These are phyloP conservation scores for Tricholoma matsutake DNA, from an alignment of 768 basidiomycete species.

Conservation along the genomic window DNA sequence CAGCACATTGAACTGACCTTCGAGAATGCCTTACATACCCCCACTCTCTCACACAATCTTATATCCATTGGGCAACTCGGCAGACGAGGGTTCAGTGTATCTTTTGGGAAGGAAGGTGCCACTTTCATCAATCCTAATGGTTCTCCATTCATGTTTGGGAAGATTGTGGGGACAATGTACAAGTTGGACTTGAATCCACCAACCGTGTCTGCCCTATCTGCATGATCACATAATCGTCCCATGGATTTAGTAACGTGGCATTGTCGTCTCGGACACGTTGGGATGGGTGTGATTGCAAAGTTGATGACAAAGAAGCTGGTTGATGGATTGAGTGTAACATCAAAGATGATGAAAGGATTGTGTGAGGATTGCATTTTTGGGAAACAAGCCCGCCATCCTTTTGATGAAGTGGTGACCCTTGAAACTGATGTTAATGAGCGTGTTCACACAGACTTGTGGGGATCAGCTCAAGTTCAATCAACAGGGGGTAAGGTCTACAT, in stretches of 20 bases:
- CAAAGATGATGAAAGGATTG: conserved; percentile 11
- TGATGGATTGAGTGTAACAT: conserved; percentile 16
- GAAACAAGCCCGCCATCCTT: conserved; percentile 20
- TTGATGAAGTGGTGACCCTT: conserved; percentile 13
- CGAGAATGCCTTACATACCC: background rate
- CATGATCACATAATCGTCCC: background rate
- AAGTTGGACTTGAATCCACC: background rate
- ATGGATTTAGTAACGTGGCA: conserved; percentile 24
- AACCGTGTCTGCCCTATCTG: background rate
- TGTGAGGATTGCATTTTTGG: conserved; percentile 20
- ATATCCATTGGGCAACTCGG: conserved; percentile 14
- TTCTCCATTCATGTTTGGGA: background rate
- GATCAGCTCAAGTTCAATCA: conserved; percentile 15
- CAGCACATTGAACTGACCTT: background rate
- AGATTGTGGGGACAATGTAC: background rate
- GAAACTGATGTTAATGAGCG: conserved; percentile 10
- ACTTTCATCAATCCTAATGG: background rate
- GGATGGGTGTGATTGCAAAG: conserved; percentile 6
- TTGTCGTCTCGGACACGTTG: conserved; percentile 19
- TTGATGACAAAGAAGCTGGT: conserved; percentile 16
- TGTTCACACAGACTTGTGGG: conserved; percentile 22
- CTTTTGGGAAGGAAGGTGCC: conserved; percentile 5
- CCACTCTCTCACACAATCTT: conserved; percentile 17
- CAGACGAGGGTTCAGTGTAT: background rate
- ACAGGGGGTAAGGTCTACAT: conserved; percentile 19